Percentiles rank a stretch among this genome's conserved stretches.
Conservation (phyloP, 345 rosid genomes). For the Cochlearia excelsa region DNA sequence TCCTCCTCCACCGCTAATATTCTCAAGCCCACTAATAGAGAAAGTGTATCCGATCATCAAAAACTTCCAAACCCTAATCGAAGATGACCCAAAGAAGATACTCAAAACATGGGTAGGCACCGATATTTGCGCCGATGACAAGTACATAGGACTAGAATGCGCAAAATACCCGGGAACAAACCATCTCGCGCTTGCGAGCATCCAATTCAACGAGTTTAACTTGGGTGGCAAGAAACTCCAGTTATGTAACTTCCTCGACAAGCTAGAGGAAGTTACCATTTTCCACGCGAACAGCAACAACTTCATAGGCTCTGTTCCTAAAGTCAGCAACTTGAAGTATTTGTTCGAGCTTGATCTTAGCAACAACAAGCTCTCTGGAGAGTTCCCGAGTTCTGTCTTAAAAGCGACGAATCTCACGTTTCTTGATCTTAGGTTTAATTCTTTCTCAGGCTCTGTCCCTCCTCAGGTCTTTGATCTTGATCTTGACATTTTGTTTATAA, state of each 20-base stretch:
- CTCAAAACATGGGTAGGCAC: conserved; percentile 70
- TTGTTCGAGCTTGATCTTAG: conserved; percentile 84
- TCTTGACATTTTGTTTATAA: conserved; percentile 64
- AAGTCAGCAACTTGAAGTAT: conserved; percentile 54
- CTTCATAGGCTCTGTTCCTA: conserved; percentile 57
- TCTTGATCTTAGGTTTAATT: conserved; percentile 71
- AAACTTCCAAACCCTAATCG: conserved; percentile 57
- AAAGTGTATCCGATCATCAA: conserved; percentile 65
- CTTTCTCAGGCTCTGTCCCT: conserved; percentile 65
- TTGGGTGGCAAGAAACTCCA: conserved; percentile 57
- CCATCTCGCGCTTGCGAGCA: conserved; percentile 64
- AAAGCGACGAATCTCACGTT: conserved; percentile 50
- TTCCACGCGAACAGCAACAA: conserved; percentile 84
- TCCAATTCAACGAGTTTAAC: conserved; percentile 80
- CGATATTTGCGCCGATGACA: conserved; percentile 48
- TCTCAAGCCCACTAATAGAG: conserved; percentile 33
- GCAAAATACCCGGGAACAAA: conserved; percentile 68
- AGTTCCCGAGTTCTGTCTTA: conserved; percentile 60
- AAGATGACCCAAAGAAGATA: conserved; percentile 64
- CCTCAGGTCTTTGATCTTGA: conserved; percentile 61
- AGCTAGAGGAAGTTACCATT: conserved; percentile 67
- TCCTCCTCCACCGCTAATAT: conserved; percentile 12
- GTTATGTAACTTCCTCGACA: conserved; percentile 60
- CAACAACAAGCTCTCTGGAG: conserved; percentile 69
- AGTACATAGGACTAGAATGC: conserved; percentile 72